Percentiles rank a stretch among this genome's conserved stretches.
phyloP scores from a whole-genome alignment of 2,329 filamentous ascomycete species.

The Venturia effusa region DNA sequence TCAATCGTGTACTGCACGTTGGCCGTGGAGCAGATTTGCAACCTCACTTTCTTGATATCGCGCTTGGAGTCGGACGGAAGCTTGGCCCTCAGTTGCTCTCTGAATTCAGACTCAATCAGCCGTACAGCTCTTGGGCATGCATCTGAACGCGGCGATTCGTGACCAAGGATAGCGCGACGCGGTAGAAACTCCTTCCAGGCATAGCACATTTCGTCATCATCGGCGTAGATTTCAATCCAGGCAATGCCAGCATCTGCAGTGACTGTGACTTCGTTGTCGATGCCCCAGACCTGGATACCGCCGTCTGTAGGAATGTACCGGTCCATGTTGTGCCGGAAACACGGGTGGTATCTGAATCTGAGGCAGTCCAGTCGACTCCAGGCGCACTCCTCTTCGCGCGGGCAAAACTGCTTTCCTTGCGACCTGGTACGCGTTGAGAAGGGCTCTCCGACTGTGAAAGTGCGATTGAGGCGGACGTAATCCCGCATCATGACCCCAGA shows the following conservation, averaged over 20 bases:
- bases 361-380: constrained; percentile 89
- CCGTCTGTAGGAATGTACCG: constrained; percentile 46
- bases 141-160: constrained; percentile 11
- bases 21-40: constrained; percentile 67
- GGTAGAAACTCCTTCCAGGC: constrained; percentile 69
- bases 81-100: constrained; percentile 34
- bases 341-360: constrained; percentile 81
- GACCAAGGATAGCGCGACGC: background rate
- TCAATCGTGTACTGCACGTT: constrained; percentile 64
- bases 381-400: constrained; percentile 70
- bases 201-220: constrained; percentile 71
- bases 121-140: constrained; percentile 59
- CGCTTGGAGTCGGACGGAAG: constrained; percentile 58
- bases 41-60: constrained; percentile 53
- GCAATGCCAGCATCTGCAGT: constrained; percentile 74
- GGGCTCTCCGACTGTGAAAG: constrained; percentile 70
- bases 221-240: constrained; percentile 71
- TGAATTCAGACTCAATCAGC: constrained; percentile 65
- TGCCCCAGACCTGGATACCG: constrained; percentile 76
- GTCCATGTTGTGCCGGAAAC: constrained; percentile 77
- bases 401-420: constrained; percentile 61
- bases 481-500: constrained; percentile 87
- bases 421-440: constrained; percentile 81
- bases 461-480: constrained; percentile 73
- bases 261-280: constrained; percentile 66